Evolutionary conservation across 331 rosid genomes (phyloP), one percentile per base, ranked within the genome.

Genomic region (Pyracantha coccinea): DNA sequence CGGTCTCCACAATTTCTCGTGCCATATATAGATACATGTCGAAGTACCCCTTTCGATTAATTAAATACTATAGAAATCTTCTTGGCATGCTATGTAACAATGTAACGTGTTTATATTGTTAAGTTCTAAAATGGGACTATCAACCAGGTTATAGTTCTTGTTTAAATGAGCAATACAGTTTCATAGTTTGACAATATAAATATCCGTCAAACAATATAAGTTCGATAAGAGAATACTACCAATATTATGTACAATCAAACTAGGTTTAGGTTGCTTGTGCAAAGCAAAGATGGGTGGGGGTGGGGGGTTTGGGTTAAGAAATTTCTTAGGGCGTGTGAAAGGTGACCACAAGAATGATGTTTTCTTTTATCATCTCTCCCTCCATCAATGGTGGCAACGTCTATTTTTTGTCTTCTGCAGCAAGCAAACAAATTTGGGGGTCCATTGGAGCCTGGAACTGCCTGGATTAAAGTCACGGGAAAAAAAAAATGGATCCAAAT

Each of bases 371-470:
- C 20, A 16, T 72, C 67, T 35, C 35, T 66, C 76, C 67, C 75
- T 55, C 66, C 76, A 9, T 60, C 76, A 35, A 35, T 59, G 68
- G 68, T 35, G 76, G 76, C 67, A 58, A 72, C 68, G 76, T 35
- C 57, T 32, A 23, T 24, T 1, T 15, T 23, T 72, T 72, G 68
- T 55, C 76, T 72, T 14, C 16, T 57, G 33, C 38, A 35, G 68
- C 29, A 72, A 72, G 24, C 68, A 58, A 72, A 71, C 75, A 33
- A 24, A 58, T 14, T 25, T 27, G 25, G n/a, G 68, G 75, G 76
- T 35, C 76, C 67, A 58, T 16, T 23, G 17, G 21, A 71, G 21
- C 15, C 21, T n/a, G 74, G 64, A 67, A 67, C 45, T 24, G 21
- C 55, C 45, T 53, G 65, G 74, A 23, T 20, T 23, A 58, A 13